These are phyloP conservation scores for Plantago rigida DNA, from an alignment of 305 asterid genomes.

Conservation along the genomic window DNA sequence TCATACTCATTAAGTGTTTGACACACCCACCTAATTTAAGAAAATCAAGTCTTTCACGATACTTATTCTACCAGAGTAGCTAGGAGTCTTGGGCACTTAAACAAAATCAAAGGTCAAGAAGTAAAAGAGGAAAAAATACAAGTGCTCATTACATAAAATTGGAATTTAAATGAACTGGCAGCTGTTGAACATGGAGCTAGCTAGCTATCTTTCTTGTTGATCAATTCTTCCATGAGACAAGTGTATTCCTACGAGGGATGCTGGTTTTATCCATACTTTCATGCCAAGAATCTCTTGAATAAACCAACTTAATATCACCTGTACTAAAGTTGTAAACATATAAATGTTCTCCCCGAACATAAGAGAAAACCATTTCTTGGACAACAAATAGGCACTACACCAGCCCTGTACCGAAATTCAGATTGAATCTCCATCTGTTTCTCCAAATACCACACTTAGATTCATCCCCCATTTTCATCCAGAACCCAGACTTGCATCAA, in stretches of 20 bases:
- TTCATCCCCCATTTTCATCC: background rate
- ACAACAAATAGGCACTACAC: slow-evolving; percentile 27
- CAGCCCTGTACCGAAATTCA: background rate
- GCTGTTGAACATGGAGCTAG: no score
- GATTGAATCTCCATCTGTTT: slow-evolving; percentile 25
- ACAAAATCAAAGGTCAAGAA: no score
- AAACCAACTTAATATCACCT: slow-evolving; percentile 24
- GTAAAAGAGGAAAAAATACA: no score
- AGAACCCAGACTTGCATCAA: slow-evolving; percentile 32
- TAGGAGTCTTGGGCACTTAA: no score
- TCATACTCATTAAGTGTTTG: no score
- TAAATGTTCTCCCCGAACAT: slow-evolving; percentile 2
- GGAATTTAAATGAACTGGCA: no score
- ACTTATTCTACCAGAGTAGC: no score
- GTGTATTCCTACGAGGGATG: slow-evolving; percentile 31
- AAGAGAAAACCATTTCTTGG: slow-evolving; percentile 28
- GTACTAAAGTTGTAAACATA: slow-evolving; percentile 24
- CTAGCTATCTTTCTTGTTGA: no score
- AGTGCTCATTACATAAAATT: no score
- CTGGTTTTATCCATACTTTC: slow-evolving; percentile 15
- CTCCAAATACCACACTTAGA: slow-evolving; percentile 23
- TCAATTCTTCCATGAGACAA: slow-evolving; percentile 21
- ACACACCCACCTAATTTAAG: no score
- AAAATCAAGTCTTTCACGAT: no score
- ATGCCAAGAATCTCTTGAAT: slow-evolving; percentile 18